Base-by-base conservation (phyloP, 805 yeast genomes). In the Clavispora phyllophila region DNA sequence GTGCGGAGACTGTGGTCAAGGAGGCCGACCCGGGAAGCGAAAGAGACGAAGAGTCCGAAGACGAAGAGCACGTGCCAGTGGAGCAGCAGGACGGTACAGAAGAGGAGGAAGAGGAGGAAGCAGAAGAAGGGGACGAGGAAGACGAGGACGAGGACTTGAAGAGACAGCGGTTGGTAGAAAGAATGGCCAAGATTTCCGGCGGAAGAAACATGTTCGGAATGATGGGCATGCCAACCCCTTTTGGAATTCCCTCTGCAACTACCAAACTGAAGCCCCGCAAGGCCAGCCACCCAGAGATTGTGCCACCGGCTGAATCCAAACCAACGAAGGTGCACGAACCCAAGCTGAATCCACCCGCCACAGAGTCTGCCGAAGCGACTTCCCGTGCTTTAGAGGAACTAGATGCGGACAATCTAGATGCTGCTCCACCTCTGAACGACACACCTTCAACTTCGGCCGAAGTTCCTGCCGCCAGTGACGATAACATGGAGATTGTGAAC, bases 151-250 rank as follows among this genome's bases (percentile, higher is more conserved):
- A 86, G 57, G 93, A 85, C 48, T 71, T 82, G 5, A 78, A 84
- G 43, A 77, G 93, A 54, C 76, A 83, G 37, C 87, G 83, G 6
- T 70, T 91, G 41, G 82, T 95, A 17, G 96, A 86, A 49, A 78
- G 97, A 47, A 91, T 91, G 96, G 98, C 99, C n/a, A 87, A 83
- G 54, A 75, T 91, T 15, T 85, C 97, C 0, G 95, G 96, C 17
- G 89, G 89, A 4, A 75, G 84, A 66, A 83, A 86, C 44, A 78
- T 85, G 81, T 75, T 81, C 63, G 90, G 89, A 35, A 78, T 78
- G 83, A 74, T 78, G 79, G 82, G 82, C 2, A 67, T 68, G 70
- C 54, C 75, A 47, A 57, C 69, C 15, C 68, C 66, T 6, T 70
- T 61, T 45, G 72, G 74, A 3, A 53, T 46, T 0, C 50, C 62